Conservation (phyloP, 2,329 filamentous ascomycete species). For the Cladosporium sp. region DNA sequence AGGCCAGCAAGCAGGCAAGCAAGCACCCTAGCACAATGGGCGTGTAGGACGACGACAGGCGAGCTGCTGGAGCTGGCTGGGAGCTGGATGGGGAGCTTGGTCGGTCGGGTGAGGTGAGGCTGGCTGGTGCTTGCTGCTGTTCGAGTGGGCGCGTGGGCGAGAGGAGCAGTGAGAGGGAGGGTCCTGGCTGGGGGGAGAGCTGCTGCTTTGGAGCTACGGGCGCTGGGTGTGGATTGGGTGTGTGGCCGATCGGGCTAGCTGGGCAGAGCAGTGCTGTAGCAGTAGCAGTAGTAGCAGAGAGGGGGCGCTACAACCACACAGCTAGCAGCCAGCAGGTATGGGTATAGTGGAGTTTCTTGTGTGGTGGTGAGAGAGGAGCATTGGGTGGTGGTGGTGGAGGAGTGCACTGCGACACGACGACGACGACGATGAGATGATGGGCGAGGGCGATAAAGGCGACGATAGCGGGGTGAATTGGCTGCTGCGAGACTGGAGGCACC, state of each 20-base stretch:
- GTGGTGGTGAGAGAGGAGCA: background rate
- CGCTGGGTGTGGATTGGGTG: constrained; percentile 9
- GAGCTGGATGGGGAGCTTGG: background rate
- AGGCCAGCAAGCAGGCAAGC: background rate
- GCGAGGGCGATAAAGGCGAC: background rate
- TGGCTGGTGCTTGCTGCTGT: background rate
- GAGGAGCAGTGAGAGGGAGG: background rate
- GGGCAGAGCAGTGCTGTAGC: background rate
- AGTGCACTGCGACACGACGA: background rate
- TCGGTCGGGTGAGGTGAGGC: background rate
- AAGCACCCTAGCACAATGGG: constrained; percentile 14
- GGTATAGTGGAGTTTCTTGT: background rate
- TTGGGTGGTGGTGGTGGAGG: constrained; percentile 4
- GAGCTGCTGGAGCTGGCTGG: constrained; percentile 1
- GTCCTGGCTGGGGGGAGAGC: background rate
- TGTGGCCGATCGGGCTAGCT: constrained; percentile 8
- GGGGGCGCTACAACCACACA: background rate
- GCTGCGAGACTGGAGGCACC: background rate
- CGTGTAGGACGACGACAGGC: background rate
- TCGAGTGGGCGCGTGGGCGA: constrained; percentile 4
- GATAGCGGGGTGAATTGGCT: background rate
- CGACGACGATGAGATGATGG: background rate
- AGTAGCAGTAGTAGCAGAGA: background rate
- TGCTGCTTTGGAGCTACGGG: constrained; percentile 12
- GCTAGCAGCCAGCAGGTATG: background rate